Base-by-base conservation (phyloP, 805 yeast genomes). In the Yarrowia deformans region DNA sequence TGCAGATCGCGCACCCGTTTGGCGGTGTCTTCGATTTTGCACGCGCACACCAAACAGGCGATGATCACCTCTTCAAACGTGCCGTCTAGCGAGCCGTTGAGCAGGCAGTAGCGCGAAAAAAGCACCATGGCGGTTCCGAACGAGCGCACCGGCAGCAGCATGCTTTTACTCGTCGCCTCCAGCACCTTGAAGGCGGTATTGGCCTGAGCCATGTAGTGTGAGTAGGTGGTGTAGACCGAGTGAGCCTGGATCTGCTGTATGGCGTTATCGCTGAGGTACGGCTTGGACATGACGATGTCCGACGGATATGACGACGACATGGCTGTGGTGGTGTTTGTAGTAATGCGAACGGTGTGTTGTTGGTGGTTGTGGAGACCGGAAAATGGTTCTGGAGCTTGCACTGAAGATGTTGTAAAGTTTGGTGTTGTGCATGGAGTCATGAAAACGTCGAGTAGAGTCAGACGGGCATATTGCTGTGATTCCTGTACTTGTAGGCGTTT, bases 11-110 rank as follows among this genome's bases (percentile, higher is more conserved):
- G 82, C 16, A 89, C 77, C 73, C 90, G 90, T 76, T 91, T 92
- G 50, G 92, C 88, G 50, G 93, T 90, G 75, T 93, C 97, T 74
- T 91, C 96, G 72, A 88, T 87, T 77, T 93, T 91, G 52, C 88
- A 81, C 2, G 97, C 90, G 16, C 91, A 80, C 69, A 90, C 84
- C 8, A 93, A 76, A 68, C 92, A 84, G 10, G 94, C 84, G 9
- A 88, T 78, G 0, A 91, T 90, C n/a, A 90, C 84, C 54, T 88
- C 88, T 16, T 46, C 68, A 7, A 71, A 46, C 3, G 73, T 72
- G 32, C 70, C 70, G 49, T 64, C 70, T 8, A 54, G 10, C 18
- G 52, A 23, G 8, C 69, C 70, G 70, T 90, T 89, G 77, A 88
- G 87, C 16, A 92, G 80, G 73, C 85, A 88, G 73, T 83, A 89